Percentiles rank a stretch among this genome's conserved stretches.
Conservation (phyloP, 2,329 filamentous ascomycete genomes). For the Laburnicola sp. region DNA sequence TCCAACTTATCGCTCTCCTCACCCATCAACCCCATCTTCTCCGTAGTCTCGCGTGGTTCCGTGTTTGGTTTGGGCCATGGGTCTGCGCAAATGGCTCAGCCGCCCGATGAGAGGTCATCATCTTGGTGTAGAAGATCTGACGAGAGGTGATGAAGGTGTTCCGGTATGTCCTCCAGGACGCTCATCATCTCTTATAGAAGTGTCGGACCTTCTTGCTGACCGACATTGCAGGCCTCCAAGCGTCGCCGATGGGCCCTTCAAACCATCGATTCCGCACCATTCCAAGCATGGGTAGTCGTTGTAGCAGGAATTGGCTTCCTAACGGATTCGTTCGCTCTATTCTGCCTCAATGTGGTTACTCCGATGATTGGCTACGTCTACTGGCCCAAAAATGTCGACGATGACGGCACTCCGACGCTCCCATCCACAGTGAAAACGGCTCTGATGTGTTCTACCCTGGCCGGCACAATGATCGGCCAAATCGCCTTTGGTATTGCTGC, state of each 20-base stretch:
- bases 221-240: constrained; percentile 24
- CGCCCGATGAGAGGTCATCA: constrained; percentile 36
- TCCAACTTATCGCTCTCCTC: background rate
- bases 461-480: constrained; percentile 46
- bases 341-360: constrained; percentile 46
- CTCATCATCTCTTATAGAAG: background rate
- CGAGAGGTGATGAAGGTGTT: constrained; percentile 35
- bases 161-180: constrained; percentile 23
- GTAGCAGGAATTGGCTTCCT: constrained; percentile 48
- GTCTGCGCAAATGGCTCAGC: constrained; percentile 36
- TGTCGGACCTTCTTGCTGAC: background rate
- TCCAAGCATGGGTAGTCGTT: constrained; percentile 42
- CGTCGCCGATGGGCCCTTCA: constrained; percentile 39
- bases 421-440: constrained; percentile 41
- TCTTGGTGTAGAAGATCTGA: constrained; percentile 37
- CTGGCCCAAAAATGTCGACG: constrained; percentile 30
- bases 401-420: constrained; percentile 27
- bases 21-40: background rate
- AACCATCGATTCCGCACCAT: constrained; percentile 39
- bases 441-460: constrained; percentile 45
- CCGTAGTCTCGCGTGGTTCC: constrained; percentile 1
- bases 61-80: constrained; percentile 17
- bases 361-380: constrained; percentile 48
- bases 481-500: constrained; percentile 46
- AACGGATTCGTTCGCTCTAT: constrained; percentile 47